Evolutionary conservation across 108 stramenopile genomes (phyloP), one percentile per base, ranked within the genome.

Genomic region (Fragilaria crotonensis): DNA sequence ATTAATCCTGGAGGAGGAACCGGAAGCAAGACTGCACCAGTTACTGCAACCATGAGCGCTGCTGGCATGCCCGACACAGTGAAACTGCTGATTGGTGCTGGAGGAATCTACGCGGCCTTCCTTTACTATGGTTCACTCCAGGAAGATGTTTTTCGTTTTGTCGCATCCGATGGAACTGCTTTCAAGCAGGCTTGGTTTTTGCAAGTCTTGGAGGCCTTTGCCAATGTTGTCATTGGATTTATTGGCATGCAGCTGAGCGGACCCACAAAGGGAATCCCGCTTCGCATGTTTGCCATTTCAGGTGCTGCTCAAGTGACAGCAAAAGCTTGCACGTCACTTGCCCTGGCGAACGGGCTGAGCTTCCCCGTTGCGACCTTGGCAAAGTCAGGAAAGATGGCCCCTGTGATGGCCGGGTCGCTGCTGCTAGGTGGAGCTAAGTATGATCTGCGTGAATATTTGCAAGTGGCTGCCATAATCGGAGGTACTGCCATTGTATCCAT

Each of bases 31-130:
- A n/a, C n/a, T n/a, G n/a, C n/a, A 44, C 41, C 41, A 44, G 11
- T n/a, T n/a, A n/a, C n/a, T n/a, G n/a, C n/a, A n/a, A n/a, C n/a
- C n/a, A n/a, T n/a, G 7, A 17, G 7, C 18, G 21, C 17, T 18
- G 58, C 25, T 25, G 80, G 79, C 23, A 60, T 85, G 14, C 79
- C 90, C 45, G 74, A 83, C 53, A 63, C 84, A 18, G 51, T 73
- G 51, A 89, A 89, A 67, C 82, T 93, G 22, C 41, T 90, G 48
- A 83, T 93, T 53, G 92, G 90, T 33, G 93, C 89, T 17, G 93
- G 91, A 26, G 96, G 97, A 30, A 98, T 98, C 67, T 98, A 96
- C 64, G 87, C 64, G 11, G 91, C 94, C 44, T 98, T 96, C 64
- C 72, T 98, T 48, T 92, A 93, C 64, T 96, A 95, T 68, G 97